These are phyloP conservation scores for Stenocarpella maydis DNA, from an alignment of 2,329 filamentous ascomycete genomes.

Conservation along the genomic window DNA sequence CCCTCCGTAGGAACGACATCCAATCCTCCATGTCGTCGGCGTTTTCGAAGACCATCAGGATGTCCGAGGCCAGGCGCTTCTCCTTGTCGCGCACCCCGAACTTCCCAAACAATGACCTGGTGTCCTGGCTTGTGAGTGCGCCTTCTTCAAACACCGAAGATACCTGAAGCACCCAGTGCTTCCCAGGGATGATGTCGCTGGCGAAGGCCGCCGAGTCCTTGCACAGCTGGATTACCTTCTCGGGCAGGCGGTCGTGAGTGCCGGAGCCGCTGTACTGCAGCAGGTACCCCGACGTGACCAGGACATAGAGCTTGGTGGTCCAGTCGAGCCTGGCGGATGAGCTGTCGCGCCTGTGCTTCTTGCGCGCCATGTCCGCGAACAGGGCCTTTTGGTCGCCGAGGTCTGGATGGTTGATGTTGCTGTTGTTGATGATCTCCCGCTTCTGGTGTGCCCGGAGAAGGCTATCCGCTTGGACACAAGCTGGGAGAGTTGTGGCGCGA, in stretches of 20 bases:
- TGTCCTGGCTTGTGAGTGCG: conserved; percentile 56
- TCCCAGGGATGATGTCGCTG: conserved; percentile 80
- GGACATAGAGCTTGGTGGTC: conserved; percentile 75
- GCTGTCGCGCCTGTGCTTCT: conserved; percentile 55
- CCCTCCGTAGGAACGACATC: conserved; percentile 72
- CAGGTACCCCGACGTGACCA: conserved; percentile 75
- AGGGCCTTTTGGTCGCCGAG: conserved; percentile 30
- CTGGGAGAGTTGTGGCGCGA: conserved; percentile 75
- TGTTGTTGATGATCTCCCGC: conserved; percentile 47
- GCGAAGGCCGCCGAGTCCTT: conserved; percentile 81
- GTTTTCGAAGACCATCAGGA: conserved; percentile 76
- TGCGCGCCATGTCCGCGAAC: conserved; percentile 54
- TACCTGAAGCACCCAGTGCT: conserved; percentile 82
- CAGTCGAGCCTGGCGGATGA: conserved; percentile 65
- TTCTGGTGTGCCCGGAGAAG: conserved; percentile 69
- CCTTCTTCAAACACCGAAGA: conserved; percentile 71
- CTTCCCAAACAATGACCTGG: conserved; percentile 71
- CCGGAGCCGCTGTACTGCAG: conserved; percentile 79
- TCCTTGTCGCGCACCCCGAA: conserved; percentile 67
- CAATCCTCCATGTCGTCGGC: conserved; percentile 80
- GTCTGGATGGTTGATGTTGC: conserved; percentile 30
- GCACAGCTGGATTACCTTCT: conserved; percentile 76
- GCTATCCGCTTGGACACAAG: conserved; percentile 72
- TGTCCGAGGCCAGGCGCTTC: conserved; percentile 66
- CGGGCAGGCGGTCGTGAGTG: conserved; percentile 74